Percentiles rank a stretch among this genome's conserved stretches.
Evolutionary conservation across 2,329 filamentous ascomycete genomes (phyloP).

Genomic region (Calonectria pauciramosa): DNA sequence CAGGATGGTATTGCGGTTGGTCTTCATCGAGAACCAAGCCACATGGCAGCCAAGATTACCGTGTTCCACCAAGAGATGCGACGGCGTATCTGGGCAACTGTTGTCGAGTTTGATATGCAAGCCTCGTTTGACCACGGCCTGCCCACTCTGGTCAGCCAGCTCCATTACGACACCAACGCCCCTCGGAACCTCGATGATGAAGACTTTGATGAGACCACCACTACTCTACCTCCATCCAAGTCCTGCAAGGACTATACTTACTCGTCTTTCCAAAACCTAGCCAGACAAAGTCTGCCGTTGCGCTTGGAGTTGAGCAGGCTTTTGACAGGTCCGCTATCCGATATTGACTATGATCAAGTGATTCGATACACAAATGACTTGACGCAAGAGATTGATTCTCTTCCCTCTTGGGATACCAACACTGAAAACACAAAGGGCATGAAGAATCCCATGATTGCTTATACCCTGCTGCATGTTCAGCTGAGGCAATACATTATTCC

Average conservation of each 20-base stretch:
- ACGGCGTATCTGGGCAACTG: constrained; percentile 71
- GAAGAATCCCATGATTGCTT: constrained; percentile 70
- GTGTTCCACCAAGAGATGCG: constrained; percentile 75
- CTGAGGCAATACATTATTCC: constrained; percentile 73
- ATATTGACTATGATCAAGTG: constrained; percentile 73
- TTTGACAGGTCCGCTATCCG: constrained; percentile 66
- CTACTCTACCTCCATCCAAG: constrained; percentile 64
- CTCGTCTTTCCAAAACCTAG: constrained; percentile 70
- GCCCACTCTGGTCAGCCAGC: constrained; percentile 69
- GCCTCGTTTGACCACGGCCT: constrained; percentile 72
- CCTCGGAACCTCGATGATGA: constrained; percentile 71
- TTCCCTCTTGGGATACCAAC: constrained; percentile 68
- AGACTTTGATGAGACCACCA: constrained; percentile 68
- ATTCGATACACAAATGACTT: constrained; percentile 73
- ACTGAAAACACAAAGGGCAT: constrained; percentile 53
- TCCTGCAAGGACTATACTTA: constrained; percentile 68
- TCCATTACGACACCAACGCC: constrained; percentile 68
- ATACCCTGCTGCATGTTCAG: constrained; percentile 72
- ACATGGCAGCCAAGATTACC: constrained; percentile 67
- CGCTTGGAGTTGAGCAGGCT: constrained; percentile 70
- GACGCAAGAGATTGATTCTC: constrained; percentile 71
- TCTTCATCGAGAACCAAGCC: constrained; percentile 70
- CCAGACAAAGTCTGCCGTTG: constrained; percentile 68
- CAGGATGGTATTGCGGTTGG: constrained; percentile 71
- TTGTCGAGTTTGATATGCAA: constrained; percentile 74